phyloP scores from a whole-genome alignment of 78 protist species.

The Dictyostelium brefeldianum region DNA sequence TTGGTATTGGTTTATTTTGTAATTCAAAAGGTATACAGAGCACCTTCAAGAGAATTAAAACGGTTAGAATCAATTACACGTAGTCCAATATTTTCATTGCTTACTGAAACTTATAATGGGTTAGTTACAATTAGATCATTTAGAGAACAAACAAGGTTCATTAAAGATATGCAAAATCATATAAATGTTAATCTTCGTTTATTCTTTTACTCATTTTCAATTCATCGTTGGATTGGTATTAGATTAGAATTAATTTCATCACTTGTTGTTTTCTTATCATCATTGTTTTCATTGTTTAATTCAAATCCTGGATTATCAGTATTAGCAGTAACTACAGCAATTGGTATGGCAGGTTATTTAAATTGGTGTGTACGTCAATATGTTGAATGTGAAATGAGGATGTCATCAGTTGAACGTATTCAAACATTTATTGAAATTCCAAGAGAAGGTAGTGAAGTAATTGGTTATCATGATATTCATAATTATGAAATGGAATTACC shows the following conservation, averaged over 20 bases:
- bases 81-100: constrained; percentile 89
- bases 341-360: constrained; percentile 50
- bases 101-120: constrained; percentile 91
- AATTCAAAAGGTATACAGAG: constrained; percentile 83
- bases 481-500: neutral
- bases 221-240: constrained; percentile 87
- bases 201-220: constrained; percentile 24
- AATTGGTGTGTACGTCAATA: constrained; percentile 34
- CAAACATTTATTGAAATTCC: constrained; percentile 6
- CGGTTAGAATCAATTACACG: constrained; percentile 89
- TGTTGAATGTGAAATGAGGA: constrained; percentile 86
- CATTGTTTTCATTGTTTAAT: constrained; percentile 43
- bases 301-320: constrained; percentile 77
- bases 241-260: constrained; percentile 84
- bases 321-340: constrained; percentile 74
- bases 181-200: constrained; percentile 51
- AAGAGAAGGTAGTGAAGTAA: constrained; percentile 59
- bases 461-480: neutral
- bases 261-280: constrained; percentile 52
- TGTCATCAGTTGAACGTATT: constrained; percentile 72
- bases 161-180: neutral
- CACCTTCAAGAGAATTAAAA: constrained; percentile 87
- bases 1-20: constrained; percentile 38
- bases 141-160: constrained; percentile 31
- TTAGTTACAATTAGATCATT: constrained; percentile 93